Base-by-base conservation (phyloP, 768 basidiomycete species). In the Pulveroboletus sp. region DNA sequence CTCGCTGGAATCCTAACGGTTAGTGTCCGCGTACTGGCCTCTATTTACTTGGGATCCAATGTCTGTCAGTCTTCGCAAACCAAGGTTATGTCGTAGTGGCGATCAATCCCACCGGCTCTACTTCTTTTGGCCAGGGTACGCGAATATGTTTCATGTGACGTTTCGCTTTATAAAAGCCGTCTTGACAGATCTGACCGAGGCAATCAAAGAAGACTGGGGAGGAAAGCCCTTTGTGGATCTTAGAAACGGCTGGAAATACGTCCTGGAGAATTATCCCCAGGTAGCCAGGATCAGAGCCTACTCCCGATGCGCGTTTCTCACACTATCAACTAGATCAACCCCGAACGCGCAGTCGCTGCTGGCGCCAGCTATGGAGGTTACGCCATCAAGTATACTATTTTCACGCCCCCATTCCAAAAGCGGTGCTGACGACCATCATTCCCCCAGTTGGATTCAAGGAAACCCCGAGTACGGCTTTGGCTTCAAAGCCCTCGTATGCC, bases 91-190 rank as follows among this genome's bases (percentile, higher is more conserved):
- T 95, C 58, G 80, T 82, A 10, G 76, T 96, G 36, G 76, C 85
- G 28, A 85, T 96, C 59, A 97, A 98, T 64, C 95, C 95, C 3
- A 95, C 93, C 0, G 95, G 95, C 8, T 89, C 86, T 27, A 97
- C 95, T 4, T 85, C 89, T 0, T 96, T 93, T 58, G 93, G 93
- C 4, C 93, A 95, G 78, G 76, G 89, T 83, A 59, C 30, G 52
- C 36, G 28, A 10, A 30, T 35, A 6, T 37, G 5, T 33, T 10
- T 26, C 31, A 57, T 38, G 39, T 41, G 17, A 24, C 35, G 26
- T 18, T 24, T n/a, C 37, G 28, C 50, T 30, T 42, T 50, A 14
- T 49, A 32, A 43, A 26, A 37, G 21, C 28, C 8, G 1, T 27
- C 38, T 14, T 27, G 3, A 21, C 21, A 21, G 89, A 83, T 27